Evolutionary conservation across 2,329 filamentous ascomycete genomes (phyloP), one percentile per base, ranked within the genome.

Genomic region (Penicillium sp.): DNA sequence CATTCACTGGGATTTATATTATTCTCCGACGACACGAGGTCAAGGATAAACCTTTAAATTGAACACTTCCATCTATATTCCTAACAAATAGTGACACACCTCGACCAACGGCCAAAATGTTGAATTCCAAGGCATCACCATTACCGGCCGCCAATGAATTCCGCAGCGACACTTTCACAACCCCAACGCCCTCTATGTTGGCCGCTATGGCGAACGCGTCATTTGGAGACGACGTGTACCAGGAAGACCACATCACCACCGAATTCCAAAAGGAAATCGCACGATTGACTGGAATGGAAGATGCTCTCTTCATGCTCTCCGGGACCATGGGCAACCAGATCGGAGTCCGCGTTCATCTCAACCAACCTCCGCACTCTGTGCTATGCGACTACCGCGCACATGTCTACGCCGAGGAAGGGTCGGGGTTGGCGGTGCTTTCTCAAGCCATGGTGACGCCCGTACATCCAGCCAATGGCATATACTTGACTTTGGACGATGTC

Each of bases 241-340:
- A 67, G 32, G 67, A 72, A 55, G 64, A 60, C n/a, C 39, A 44
- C 9, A 60, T 61, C 3, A 65, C 68, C 10, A 66, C 59, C 8
- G 52, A 54, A 5, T 65, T 72, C 20, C 62, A 73, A 50, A 51
- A 62, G 15, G 62, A 65, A 21, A 55, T 74, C 29, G 59, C 63
- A 4, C 54, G 56, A 15, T 46, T 73, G 2, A 68, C 67, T 1
- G 70, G 70, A 20, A 68, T 67, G 47, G 67, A 72, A 44, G 66
- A 63, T 8, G 64, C 63, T 1, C 54, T 73, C 3, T 70, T 68
- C 51, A 62, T 66, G 18, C 48, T 70, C 13, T 72, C 71, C 6
- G 68, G 71, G 2, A 74, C 70, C n/a, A 70, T 71, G 69, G 69
- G 69, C n/a, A 74, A 74, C 50, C 69, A 73, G 56, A 65, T 74